These are phyloP conservation scores for Fonsecaea pedrosoi DNA, from an alignment of 2,329 filamentous ascomycete species.

Conservation along the genomic window DNA sequence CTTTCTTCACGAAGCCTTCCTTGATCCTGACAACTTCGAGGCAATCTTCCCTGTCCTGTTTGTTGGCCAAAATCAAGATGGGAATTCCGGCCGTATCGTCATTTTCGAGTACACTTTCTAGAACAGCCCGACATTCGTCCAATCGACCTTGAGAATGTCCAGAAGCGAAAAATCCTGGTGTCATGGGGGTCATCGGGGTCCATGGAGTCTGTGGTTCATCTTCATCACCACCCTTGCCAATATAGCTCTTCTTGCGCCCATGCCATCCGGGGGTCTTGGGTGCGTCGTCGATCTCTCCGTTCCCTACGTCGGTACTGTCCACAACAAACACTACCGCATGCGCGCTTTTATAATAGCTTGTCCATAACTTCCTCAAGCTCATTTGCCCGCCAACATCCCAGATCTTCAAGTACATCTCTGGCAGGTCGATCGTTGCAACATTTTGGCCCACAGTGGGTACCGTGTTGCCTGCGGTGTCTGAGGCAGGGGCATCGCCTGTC, in stretches of 20 bases:
- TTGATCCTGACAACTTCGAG: constrained; percentile 98
- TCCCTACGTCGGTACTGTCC: constrained; percentile 88
- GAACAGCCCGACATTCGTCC: constrained; percentile 85
- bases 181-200: constrained; percentile 48
- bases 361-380: constrained; percentile 87
- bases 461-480: constrained; percentile 77
- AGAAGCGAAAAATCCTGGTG: constrained; percentile 38
- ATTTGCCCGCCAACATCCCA: constrained; percentile 98
- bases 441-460: constrained; percentile 98
- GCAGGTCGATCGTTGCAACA: constrained; percentile 86
- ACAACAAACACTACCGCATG: constrained; percentile 99
- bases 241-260: constrained; percentile 40
- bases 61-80: constrained; percentile 90
- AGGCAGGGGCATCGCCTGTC: constrained; percentile 51
- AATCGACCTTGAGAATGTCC: constrained; percentile 62
- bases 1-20: constrained; percentile 91
- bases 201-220: constrained; percentile 47
- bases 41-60: constrained; percentile 96
- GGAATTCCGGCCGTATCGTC: constrained; percentile 90
- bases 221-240: constrained; percentile 30
- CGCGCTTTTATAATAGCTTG: constrained; percentile 90
- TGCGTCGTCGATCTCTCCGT: constrained; percentile 65
- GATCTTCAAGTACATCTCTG: constrained; percentile 96
- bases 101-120: constrained; percentile 88
- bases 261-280: constrained; percentile 36